Evolutionary conservation across 257 asterid genomes (phyloP).

Genomic region (Lavandula angustifolia): DNA sequence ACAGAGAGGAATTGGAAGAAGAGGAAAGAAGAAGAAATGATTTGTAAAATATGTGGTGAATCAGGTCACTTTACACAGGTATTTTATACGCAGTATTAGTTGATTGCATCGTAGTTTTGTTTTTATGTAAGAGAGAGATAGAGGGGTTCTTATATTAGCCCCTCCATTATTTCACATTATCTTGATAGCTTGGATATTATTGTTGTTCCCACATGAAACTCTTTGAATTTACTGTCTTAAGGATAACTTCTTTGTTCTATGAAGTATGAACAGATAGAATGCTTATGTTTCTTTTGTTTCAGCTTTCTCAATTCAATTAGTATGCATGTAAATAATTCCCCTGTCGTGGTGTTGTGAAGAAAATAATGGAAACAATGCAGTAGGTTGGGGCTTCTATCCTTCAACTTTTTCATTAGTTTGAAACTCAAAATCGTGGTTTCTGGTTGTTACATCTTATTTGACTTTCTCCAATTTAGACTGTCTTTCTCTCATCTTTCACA

Average conservation of each 20-base stretch:
- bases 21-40: slow-evolving; percentile 96
- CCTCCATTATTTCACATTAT: background rate
- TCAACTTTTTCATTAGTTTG: background rate
- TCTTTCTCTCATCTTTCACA: slow-evolving; percentile 5
- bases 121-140: background rate
- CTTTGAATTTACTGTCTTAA: background rate
- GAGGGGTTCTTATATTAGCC: background rate
- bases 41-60: slow-evolving; percentile 97
- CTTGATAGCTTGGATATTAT: background rate
- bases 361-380: background rate
- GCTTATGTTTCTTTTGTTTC: slow-evolving; percentile 17
- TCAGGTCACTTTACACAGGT: slow-evolving; percentile 99
- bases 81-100: slow-evolving; percentile 17
- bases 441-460: background rate
- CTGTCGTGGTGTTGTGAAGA: background rate
- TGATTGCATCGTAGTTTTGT: slow-evolving; percentile 8
- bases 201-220: background rate
- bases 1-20: slow-evolving; percentile 99
- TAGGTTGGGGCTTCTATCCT: slow-evolving; percentile 1
- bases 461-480: slow-evolving; percentile 19
- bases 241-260: background rate
- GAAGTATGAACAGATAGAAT: background rate
- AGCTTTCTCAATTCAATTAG: slow-evolving; percentile 19
- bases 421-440: background rate
- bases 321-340: background rate